Base-by-base conservation (phyloP, 75 land plant species). In the Ceratopteris richardii region DNA sequence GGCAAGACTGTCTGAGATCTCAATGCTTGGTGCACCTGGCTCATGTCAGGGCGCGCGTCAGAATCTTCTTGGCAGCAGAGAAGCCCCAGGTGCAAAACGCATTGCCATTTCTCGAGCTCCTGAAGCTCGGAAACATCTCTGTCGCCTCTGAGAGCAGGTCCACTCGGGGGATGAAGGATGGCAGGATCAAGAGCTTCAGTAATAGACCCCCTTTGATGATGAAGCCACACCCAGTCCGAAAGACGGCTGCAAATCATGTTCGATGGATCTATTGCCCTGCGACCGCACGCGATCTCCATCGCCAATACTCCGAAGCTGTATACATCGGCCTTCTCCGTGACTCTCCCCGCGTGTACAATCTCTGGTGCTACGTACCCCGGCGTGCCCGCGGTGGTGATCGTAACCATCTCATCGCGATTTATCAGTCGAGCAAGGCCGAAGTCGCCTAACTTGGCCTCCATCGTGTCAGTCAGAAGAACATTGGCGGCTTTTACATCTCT, bases 261-360 rank as follows among this genome's bases (percentile, higher is more conserved):
- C 27, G 54, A 28, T 25, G 46, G 70, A 39, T 90, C 91, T 13
- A 83, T 83, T 7, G 96, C 84, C 71, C 58, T 64, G 57, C 67
- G 63, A 30, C 96, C 96, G 14, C 62, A 76, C 24, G 84, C 77
- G 11, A 83, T 52, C 74, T 86, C 96, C 52, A 90, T 79, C 48
- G 82, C 62, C 57, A 90, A 74, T 23, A 90, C 79, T 0, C 96
- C 96, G 56, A 86, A 90, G 67, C 87, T 82, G 56, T 86, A 90
- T 30, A 83, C 80, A 63, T 90, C 91, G 9, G 84, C 83, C 62
- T 58, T 71, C 56, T 83, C 64, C 7, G 78, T 75, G 29, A 85
- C 78, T 36, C 62, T 68, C 12, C 96, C 83, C 10, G 44, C 51
- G 17, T 57, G 60, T 26, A 62, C 64, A 18, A 74, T 57, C 41